Evolutionary conservation across 352 stramenopile species (phyloP).

Genomic region (Phytophthora cactorum): DNA sequence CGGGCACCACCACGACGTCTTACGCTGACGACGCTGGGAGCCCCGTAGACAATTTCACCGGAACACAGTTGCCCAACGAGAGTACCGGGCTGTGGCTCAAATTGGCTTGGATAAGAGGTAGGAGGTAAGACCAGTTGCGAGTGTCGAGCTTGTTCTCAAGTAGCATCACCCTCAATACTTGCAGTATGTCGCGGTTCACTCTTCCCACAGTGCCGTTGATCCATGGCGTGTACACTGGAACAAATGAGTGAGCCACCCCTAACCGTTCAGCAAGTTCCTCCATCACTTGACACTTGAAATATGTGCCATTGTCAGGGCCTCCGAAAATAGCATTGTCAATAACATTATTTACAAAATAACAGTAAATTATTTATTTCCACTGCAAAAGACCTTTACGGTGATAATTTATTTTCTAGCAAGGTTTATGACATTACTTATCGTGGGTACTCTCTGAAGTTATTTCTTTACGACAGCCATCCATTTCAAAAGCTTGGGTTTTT

Average conservation of each 20-base stretch:
- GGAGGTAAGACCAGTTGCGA: conserved; percentile 20
- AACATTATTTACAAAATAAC: not conserved
- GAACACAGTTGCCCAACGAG: not conserved
- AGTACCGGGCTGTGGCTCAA: conserved; percentile 2
- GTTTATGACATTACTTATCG: no score
- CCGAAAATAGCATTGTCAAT: not conserved
- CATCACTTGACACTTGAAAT: conserved; percentile 15
- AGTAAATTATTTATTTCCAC: not conserved
- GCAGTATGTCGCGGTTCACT: conserved; percentile 13
- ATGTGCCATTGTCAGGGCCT: conserved; percentile 9
- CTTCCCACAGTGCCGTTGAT: conserved; percentile 6
- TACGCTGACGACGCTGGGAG: no score
- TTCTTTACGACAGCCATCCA: no score
- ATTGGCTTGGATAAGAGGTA: conserved; percentile 12
- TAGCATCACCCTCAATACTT: conserved; percentile 9
- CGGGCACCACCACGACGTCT: not conserved
- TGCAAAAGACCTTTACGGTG: not conserved
- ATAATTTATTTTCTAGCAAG: not conserved
- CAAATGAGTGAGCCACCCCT: not conserved
- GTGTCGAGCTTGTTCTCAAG: conserved; percentile 10
- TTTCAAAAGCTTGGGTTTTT: no score
- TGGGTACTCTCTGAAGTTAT: no score
- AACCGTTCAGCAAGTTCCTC: conserved; percentile 2
- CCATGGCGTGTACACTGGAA: conserved; percentile 6
- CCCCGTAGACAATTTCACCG: not conserved